Conservation (phyloP, 2,329 filamentous ascomycete species). For the Nannizziopsis arthrosporioides region DNA sequence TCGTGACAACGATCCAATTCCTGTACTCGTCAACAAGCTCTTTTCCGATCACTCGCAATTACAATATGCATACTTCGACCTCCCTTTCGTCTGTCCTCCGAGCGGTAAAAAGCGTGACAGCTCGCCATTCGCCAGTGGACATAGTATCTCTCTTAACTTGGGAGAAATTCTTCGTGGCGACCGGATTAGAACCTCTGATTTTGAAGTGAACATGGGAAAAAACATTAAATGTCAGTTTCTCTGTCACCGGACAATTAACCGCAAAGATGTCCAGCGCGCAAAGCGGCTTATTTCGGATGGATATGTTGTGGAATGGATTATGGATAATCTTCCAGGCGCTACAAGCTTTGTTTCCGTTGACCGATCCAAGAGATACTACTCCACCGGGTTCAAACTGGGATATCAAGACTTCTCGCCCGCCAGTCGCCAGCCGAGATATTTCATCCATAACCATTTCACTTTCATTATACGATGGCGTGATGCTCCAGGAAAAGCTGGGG, state of each 20-base stretch:
- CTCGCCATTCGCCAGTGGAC: conserved; percentile 59
- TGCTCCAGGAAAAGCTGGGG: conserved; percentile 56
- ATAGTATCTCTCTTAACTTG: conserved; percentile 69
- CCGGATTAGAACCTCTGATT: conserved; percentile 72
- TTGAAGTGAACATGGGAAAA: conserved; percentile 64
- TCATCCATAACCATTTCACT: conserved; percentile 79
- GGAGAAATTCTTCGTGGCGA: conserved; percentile 81
- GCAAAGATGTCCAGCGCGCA: conserved; percentile 54
- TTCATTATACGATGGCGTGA: conserved; percentile 68
- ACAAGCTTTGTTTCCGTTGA: conserved; percentile 82
- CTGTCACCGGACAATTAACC: conserved; percentile 56
- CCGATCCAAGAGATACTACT: conserved; percentile 76
- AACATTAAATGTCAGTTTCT: conserved; percentile 63
- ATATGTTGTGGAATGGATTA: conserved; percentile 87
- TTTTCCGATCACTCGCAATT: conserved; percentile 81
- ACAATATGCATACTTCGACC: conserved; percentile 83
- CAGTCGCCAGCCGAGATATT: conserved; percentile 53
- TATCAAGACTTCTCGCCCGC: conserved; percentile 55
- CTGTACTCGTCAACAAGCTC: conserved; percentile 82
- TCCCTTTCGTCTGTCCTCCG: conserved; percentile 76
- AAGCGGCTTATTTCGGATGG: conserved; percentile 62
- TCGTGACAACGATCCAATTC: conserved; percentile 61
- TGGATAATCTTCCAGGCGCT: conserved; percentile 79
- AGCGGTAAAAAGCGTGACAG: conserved; percentile 55
- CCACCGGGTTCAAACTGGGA: conserved; percentile 78